Percentiles rank a stretch among this genome's conserved stretches.
phyloP scores from a whole-genome alignment of 2,329 filamentous ascomycete genomes.

The Dactylellina drechsleri region DNA sequence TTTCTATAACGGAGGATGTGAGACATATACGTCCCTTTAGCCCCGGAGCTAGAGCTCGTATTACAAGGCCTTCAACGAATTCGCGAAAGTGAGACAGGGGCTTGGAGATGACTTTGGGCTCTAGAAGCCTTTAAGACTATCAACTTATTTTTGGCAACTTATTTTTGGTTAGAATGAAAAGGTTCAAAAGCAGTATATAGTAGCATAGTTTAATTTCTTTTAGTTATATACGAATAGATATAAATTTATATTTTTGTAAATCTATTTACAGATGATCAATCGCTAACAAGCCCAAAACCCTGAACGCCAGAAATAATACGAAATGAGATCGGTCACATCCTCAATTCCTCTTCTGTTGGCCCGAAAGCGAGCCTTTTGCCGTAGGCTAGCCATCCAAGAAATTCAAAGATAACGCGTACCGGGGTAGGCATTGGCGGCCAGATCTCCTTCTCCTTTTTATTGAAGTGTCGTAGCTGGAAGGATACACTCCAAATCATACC shows the following conservation, averaged over 20 bases:
- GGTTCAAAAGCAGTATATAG: no score
- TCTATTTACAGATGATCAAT: not conserved
- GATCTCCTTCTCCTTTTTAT: conserved; percentile 48
- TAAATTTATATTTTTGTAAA: not conserved
- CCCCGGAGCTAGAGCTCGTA: no score
- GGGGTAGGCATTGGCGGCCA: conserved; percentile 50
- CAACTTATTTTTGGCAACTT: no score
- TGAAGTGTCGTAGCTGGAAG: conserved; percentile 46
- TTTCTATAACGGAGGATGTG: no score
- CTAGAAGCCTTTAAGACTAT: no score
- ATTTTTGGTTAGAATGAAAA: no score
- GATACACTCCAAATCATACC: conserved; percentile 32
- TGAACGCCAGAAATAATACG: not conserved
- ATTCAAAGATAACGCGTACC: conserved; percentile 36
- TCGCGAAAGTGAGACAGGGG: no score
- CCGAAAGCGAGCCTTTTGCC: conserved; percentile 40
- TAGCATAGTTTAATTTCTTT: no score
- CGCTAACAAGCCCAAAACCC: not conserved
- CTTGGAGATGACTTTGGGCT: no score
- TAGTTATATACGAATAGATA: no score
- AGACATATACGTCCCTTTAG: no score
- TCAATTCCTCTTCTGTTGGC: conserved; percentile 40
- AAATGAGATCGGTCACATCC: conserved; percentile 5
- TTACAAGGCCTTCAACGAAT: no score
- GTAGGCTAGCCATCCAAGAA: conserved; percentile 46